Base-by-base conservation (phyloP, 306 rosid species). In the Geum urbanum region DNA sequence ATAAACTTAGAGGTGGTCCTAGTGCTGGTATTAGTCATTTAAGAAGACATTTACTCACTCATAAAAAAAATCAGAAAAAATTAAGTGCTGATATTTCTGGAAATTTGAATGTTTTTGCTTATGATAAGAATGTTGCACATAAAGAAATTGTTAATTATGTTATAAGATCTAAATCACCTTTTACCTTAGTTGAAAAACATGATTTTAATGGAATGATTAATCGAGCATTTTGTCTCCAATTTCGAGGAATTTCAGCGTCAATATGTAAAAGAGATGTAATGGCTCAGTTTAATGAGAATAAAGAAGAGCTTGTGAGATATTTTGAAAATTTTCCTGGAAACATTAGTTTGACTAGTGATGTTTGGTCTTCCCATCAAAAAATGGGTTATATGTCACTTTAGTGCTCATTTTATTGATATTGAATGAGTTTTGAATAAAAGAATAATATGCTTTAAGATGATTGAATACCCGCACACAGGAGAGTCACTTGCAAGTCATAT, bases 381-480 rank as follows among this genome's bases (percentile, higher is more conserved):
- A 27, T 12, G 63, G 18, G 63, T 11, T 57, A 12, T 41, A 57
- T 57, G 63, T 22, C 63, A 27, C 18, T 13, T n/a, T 13, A 58
- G 11, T 58, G 45, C 64, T 6, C 19, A 58, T 61, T 61, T 37
- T 49, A 49, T 50, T 50, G 54, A 50, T 15, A 5, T 2, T 5
- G 6, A 44, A 6, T 63, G 51, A 7, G 16, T 11, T n/a, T 41
- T 63, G 11, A 18, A 48, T 43, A 43, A 63, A 43, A 45, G 15
- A 63, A 63, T 63, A 15, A 63, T 63, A 40, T 43, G 51, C 19
- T 50, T 50, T 50, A 50, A 50, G 8, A 50, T 50, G 54, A 50
- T 50, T 50, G 20, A 50, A 8, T 50, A 50, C 55, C 9, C 55
- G 1, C 55, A 50, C 22, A 50, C 53, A 6, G 8, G 53, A 49